These are phyloP conservation scores for Trichophyton rubrum DNA, from an alignment of 2,329 filamentous ascomycete genomes.

Conservation along the genomic window DNA sequence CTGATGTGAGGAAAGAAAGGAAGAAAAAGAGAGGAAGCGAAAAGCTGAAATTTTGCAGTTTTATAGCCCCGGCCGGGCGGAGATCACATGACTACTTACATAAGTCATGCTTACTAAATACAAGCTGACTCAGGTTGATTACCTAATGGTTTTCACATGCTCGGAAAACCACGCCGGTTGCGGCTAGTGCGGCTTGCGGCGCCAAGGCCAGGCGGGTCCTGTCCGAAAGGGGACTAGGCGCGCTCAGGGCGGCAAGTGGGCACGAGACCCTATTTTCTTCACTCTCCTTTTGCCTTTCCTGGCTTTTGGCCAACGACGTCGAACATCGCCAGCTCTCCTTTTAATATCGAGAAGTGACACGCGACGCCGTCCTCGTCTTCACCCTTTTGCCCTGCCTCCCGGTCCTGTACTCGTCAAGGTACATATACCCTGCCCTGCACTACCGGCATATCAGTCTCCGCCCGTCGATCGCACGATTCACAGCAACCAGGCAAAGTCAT, in stretches of 20 bases:
- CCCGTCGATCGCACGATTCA: not conserved
- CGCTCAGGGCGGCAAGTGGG: constrained; percentile 18
- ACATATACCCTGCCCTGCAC: not conserved
- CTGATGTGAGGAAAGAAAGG: constrained; percentile 37
- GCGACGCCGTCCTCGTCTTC: not conserved
- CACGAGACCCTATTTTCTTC: constrained; percentile 23
- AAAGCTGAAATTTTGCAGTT: constrained; percentile 14
- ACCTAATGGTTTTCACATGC: not conserved
- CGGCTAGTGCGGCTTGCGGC: not conserved
- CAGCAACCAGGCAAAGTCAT: not conserved
- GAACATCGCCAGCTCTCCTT: not conserved
- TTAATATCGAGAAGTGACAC: not conserved
- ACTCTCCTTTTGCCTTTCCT: constrained; percentile 10
- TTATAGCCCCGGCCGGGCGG: constrained; percentile 17
- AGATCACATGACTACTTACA: not conserved
- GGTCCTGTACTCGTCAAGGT: not conserved
- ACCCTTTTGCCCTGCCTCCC: not conserved
- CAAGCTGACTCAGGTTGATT: not conserved
- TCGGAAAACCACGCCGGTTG: not conserved
- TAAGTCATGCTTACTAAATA: too few species aligned
- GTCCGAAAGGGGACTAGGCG: not conserved
- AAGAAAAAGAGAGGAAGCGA: constrained; percentile 15
- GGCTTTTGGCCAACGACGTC: not conserved
- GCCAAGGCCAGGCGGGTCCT: not conserved
- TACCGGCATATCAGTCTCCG: not conserved